Evolutionary conservation across 495 filamentous ascomycete species (phyloP).

Genomic region (Bacidia rubella): DNA sequence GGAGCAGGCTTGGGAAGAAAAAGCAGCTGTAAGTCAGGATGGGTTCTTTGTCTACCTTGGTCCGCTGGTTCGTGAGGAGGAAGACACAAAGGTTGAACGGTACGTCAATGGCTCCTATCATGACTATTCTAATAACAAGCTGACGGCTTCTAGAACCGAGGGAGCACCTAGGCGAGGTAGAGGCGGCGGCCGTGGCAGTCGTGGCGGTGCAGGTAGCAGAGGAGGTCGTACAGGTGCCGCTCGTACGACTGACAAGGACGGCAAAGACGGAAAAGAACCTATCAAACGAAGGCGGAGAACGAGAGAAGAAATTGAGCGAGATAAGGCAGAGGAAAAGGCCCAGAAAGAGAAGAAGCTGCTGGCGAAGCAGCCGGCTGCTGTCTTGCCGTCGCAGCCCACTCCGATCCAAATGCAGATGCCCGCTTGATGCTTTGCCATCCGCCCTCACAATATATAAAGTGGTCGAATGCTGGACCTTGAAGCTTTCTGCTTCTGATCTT

Average conservation of each 20-base stretch:
- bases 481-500: no score
- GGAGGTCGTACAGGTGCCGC: conserved; percentile 25
- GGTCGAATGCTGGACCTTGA: no score
- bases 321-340: conserved; percentile 40
- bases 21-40: conserved; percentile 84
- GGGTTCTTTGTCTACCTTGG: conserved; percentile 84
- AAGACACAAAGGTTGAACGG: conserved; percentile 74
- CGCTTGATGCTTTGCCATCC: no score
- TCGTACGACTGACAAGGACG: conserved; percentile 17
- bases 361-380: conserved; percentile 17
- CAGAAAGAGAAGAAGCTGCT: conserved; percentile 40
- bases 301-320: conserved; percentile 36
- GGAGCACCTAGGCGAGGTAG: conserved; percentile 16
- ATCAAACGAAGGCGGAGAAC: background rate
- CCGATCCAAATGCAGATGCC: background rate
- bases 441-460: no score
- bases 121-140: background rate
- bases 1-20: conserved; percentile 89
- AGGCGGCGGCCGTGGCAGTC: conserved; percentile 61
- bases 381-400: background rate
- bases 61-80: conserved; percentile 70
- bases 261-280: background rate
- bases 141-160: background rate
- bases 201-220: conserved; percentile 58
- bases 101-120: conserved; percentile 24